phyloP scores from a whole-genome alignment of 192 early-diverging fungal species.

The Rhizoclosmatium sp. region DNA sequence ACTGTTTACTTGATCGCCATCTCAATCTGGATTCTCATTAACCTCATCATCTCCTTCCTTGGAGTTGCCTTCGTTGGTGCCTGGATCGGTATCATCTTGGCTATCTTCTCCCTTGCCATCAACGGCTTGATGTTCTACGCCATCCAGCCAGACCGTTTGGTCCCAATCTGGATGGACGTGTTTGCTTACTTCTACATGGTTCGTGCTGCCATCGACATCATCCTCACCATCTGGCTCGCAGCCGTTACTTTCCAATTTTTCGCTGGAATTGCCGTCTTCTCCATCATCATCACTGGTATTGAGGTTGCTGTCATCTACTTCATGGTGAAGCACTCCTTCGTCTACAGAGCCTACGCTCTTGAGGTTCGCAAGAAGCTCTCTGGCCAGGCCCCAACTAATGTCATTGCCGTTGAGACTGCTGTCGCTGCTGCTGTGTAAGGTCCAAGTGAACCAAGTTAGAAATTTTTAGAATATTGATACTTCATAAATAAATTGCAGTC shows the following conservation, averaged over 20 bases:
- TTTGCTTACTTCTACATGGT: not conserved
- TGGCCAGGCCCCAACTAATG: too few relatives aligned
- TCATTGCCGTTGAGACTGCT: too few relatives aligned
- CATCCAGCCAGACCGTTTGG: not conserved
- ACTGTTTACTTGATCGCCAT: not conserved
- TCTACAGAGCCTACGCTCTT: not conserved
- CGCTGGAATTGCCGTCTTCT: not conserved
- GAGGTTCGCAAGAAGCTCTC: not conserved
- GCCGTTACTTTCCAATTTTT: not conserved
- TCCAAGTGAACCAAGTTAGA: too few relatives aligned
- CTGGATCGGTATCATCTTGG: not conserved
- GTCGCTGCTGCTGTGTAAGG: too few relatives aligned
- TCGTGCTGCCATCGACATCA: not conserved
- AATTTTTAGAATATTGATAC: too few relatives aligned
- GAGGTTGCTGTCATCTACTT: not conserved
- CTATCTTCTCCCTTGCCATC: not conserved
- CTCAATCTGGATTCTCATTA: not conserved
- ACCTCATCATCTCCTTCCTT: not conserved
- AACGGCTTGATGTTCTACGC: not conserved
- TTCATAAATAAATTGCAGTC: too few relatives aligned
- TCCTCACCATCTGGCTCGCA: not conserved
- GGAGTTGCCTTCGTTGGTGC: not conserved
- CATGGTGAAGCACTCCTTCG: not conserved
- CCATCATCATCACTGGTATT: not conserved
- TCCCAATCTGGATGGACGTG: not conserved